Percentiles rank a stretch among this genome's conserved stretches.
Evolutionary conservation across 2,329 filamentous ascomycete genomes (phyloP).

Genomic region (Phaeomoniella chlamydospora): DNA sequence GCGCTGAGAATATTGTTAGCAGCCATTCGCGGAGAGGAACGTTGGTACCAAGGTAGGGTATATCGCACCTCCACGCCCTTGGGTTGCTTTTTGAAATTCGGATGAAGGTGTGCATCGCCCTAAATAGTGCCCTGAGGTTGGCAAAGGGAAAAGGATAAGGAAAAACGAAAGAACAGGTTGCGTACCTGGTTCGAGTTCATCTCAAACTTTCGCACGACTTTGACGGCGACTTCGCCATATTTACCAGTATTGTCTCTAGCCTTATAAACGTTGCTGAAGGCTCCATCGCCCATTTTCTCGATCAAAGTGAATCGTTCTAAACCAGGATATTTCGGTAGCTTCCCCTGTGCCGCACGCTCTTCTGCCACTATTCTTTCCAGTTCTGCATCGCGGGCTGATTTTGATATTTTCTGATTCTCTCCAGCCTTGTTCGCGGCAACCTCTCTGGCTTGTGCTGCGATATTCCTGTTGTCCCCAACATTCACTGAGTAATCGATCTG

Average conservation of each 20-base stretch:
- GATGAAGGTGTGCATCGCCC: slow-evolving; percentile 86
- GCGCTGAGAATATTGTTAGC: slow-evolving; percentile 42
- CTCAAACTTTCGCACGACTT: slow-evolving; percentile 96
- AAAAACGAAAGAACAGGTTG: slow-evolving; percentile 14
- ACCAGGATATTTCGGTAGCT: slow-evolving; percentile 74
- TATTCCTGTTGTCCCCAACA: slow-evolving; percentile 45
- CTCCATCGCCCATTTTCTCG: slow-evolving; percentile 98
- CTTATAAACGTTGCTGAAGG: slow-evolving; percentile 96
- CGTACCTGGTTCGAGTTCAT: slow-evolving; percentile 98
- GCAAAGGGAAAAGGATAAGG: slow-evolving; percentile 22
- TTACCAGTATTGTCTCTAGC: slow-evolving; percentile 62
- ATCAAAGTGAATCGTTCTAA: slow-evolving; percentile 73
- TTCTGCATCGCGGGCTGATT: slow-evolving; percentile 39
- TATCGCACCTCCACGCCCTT: slow-evolving; percentile 92
- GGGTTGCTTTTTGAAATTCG: slow-evolving; percentile 86
- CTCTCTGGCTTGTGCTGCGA: slow-evolving; percentile 53
- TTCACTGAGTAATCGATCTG: slow-evolving; percentile 48
- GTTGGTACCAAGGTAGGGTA: slow-evolving; percentile 14
- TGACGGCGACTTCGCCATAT: slow-evolving; percentile 79
- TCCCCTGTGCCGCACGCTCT: slow-evolving; percentile 72
- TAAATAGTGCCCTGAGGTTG: slow-evolving; percentile 42
- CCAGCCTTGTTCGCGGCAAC: slow-evolving; percentile 49
- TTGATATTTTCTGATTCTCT: slow-evolving; percentile 42
- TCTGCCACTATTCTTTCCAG: slow-evolving; percentile 80
- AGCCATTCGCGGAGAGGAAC: slow-evolving; percentile 3